These are phyloP conservation scores for Saccharomycopsis oosterbeekiorum DNA, from an alignment of 805 yeast genomes.

Conservation along the genomic window DNA sequence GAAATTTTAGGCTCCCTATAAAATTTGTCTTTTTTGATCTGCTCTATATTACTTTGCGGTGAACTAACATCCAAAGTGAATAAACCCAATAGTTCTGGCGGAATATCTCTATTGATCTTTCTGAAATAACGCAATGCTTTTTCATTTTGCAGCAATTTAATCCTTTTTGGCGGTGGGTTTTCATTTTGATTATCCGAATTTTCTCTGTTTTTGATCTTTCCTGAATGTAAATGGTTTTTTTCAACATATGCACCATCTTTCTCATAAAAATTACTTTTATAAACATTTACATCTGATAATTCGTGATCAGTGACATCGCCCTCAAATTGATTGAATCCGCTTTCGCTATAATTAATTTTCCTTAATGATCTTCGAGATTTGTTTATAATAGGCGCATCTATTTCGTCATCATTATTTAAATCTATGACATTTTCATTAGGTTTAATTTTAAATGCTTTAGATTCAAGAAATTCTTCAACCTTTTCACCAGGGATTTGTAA, in stretches of 20 bases:
- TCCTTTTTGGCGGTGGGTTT: neutral
- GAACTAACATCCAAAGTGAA: neutral
- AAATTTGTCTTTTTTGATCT: neutral
- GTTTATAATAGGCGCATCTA: neutral
- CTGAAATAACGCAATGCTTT: neutral
- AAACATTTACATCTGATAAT: neutral
- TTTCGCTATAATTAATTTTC: constrained; percentile 11
- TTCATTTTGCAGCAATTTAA: neutral
- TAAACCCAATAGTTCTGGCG: neutral
- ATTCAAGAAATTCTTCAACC: constrained; percentile 22
- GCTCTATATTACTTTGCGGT: neutral
- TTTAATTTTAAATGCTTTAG: neutral
- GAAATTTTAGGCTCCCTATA: too few species aligned
- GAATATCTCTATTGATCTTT: neutral
- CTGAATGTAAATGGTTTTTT: neutral
- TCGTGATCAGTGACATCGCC: constrained; percentile 3
- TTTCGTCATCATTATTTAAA: constrained; percentile 3
- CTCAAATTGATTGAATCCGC: neutral
- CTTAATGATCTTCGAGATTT: constrained; percentile 2
- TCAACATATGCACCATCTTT: neutral
- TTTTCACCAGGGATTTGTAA: constrained; percentile 1
- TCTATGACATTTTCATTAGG: constrained; percentile 7
- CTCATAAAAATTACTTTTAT: neutral
- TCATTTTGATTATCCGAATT: neutral
- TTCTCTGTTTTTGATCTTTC: neutral